Evolutionary conservation across 2,329 filamentous ascomycete genomes (phyloP), one percentile per base, ranked within the genome.

Genomic region (Epichloe brachyelytri): DNA sequence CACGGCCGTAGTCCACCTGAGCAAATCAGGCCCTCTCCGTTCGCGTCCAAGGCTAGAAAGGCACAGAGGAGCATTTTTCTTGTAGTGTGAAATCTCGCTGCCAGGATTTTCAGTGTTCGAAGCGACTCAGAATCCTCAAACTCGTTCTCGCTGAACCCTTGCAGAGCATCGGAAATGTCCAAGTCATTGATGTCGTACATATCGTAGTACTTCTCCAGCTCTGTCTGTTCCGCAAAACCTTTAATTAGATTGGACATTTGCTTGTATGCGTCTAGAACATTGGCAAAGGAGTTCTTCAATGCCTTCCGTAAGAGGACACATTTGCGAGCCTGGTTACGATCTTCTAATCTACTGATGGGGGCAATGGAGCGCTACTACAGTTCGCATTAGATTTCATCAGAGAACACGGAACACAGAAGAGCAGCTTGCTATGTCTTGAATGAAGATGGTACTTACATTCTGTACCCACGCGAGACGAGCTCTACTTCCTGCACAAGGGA

Each of bases 401-500:
- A 14, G 5, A 8, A 30, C 30, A 36, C n/a, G 3, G 5, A 10
- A 19, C 30, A 36, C 14, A 15, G 26, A 11, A n/a, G 8, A 15
- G 37, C n/a, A 15, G 48, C 12, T 5, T 33, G 15, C 17, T 22
- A 15, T 17, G n/a, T 17, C 7, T 34, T 44, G 15, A 36, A 8
- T 19, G 40, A 43, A 12, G 46, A 60, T 36, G n/a, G 44, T 46
- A 71, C 82, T 66, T 68, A 88, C 82, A 95, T 75, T 68, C 87
- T 78, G 66, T 95, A 96, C 20, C 90, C 90, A 58, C 90, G 81
- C 33, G 90, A 94, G 26, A 96, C 89, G 34, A 96, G 76, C 69
- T 96, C 90, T n/a, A 96, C 89, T 68, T 96, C 90, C 65, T 95
- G 90, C 55, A 96, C 84, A 54, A 95, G 77, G 38, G 85, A 82